Percentiles rank a stretch among this genome's conserved stretches.
Conservation (phyloP, 1,139 yeast genomes). For the Yamadazyma aaseri region DNA sequence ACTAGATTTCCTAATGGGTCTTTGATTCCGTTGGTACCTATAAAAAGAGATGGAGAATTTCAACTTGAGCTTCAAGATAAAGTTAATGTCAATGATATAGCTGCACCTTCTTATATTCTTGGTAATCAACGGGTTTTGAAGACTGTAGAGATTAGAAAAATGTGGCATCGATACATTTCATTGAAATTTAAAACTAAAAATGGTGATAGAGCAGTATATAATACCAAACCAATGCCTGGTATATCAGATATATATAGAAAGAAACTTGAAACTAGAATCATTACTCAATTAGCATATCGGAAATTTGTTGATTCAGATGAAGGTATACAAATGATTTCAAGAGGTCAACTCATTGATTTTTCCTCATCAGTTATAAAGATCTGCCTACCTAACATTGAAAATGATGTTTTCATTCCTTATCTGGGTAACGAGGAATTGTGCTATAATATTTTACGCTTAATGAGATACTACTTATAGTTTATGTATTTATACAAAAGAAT, state of each 20-base stretch:
- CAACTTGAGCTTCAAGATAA: slow-evolving; percentile 5
- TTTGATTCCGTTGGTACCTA: slow-evolving; percentile 8
- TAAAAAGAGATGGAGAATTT: background rate
- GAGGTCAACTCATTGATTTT: slow-evolving; percentile 8
- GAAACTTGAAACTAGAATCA: slow-evolving; percentile 7
- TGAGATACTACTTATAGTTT: slow-evolving; percentile 12
- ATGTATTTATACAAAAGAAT: background rate
- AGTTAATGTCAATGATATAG: slow-evolving; percentile 5
- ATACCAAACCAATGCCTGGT: slow-evolving; percentile 1
- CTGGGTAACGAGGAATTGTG: slow-evolving; percentile 11
- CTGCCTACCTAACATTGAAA: slow-evolving; percentile 11
- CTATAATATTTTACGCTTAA: slow-evolving; percentile 11
- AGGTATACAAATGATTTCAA: slow-evolving; percentile 8
- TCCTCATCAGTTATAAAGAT: slow-evolving; percentile 1
- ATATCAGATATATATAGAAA: slow-evolving; percentile 6
- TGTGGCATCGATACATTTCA: slow-evolving; percentile 13
- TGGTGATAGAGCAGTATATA: slow-evolving; percentile 1
- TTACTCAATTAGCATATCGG: slow-evolving; percentile 3
- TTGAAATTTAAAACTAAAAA: slow-evolving; percentile 12
- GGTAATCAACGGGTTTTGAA: slow-evolving; percentile 11
- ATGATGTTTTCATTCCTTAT: slow-evolving; percentile 7
- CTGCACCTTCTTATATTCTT: slow-evolving; percentile 12
- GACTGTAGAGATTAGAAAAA: slow-evolving; percentile 4
- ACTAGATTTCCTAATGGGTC: slow-evolving; percentile 15
- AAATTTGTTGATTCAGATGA: background rate